phyloP scores from a whole-genome alignment of 164 flowering plant species.

The Dillenia suffruticosa region DNA sequence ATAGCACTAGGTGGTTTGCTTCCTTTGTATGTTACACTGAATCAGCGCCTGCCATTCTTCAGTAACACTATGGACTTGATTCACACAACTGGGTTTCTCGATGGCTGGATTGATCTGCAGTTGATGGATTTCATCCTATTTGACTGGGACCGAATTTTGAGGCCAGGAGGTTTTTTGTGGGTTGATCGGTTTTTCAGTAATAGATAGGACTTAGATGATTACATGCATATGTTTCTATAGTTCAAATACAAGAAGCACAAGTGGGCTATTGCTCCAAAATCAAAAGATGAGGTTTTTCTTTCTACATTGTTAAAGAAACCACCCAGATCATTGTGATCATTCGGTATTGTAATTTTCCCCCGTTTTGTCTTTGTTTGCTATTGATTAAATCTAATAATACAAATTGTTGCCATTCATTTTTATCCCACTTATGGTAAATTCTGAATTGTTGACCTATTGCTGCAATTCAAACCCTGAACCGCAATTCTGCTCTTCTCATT shows the following conservation, averaged over 20 bases:
- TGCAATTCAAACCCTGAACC: too few species aligned
- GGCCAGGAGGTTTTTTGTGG: constrained; percentile 95
- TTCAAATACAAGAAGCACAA: constrained; percentile 86
- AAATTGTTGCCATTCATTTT: too few species aligned
- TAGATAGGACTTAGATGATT: constrained; percentile 72
- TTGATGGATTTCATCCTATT: constrained; percentile 77
- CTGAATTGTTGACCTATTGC: too few species aligned
- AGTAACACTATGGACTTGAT: constrained; percentile 94
- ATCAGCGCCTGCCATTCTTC: constrained; percentile 85
- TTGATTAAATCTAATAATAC: neutral
- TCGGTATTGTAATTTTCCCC: neutral
- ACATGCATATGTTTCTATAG: constrained; percentile 92
- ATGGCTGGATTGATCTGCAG: constrained; percentile 79
- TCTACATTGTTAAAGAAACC: constrained; percentile 92
- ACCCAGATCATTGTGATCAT: constrained; percentile 56
- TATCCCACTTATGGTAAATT: too few species aligned
- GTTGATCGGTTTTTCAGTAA: constrained; percentile 76
- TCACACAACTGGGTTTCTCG: constrained; percentile 79
- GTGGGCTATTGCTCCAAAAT: constrained; percentile 69
- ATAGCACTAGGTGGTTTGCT: constrained; percentile 87
- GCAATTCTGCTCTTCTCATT: too few species aligned
- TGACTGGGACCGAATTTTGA: constrained; percentile 84
- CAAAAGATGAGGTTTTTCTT: constrained; percentile 70
- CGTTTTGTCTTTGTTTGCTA: neutral
- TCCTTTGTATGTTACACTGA: constrained; percentile 70